Evolutionary conservation across 2,329 filamentous ascomycete species (phyloP).

Genomic region (Arthrobotrys musiformis): DNA sequence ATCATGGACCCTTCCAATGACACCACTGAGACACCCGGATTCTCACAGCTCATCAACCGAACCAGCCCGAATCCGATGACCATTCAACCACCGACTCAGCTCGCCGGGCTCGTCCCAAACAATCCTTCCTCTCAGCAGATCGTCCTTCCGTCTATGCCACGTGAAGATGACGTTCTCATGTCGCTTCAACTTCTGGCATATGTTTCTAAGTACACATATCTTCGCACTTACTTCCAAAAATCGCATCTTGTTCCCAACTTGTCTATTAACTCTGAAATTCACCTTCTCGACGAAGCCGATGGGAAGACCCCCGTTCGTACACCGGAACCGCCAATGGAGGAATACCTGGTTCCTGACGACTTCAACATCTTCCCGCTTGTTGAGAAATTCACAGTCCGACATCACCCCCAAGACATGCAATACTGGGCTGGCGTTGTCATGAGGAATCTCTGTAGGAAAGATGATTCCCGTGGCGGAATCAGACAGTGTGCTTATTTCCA

Average conservation of each 20-base stretch:
- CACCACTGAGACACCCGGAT: conserved; percentile 74
- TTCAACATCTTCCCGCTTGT: conserved; percentile 98
- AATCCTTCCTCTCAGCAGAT: conserved; percentile 73
- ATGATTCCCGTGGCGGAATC: conserved; percentile 92
- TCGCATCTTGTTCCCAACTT: conserved; percentile 93
- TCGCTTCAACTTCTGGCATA: conserved; percentile 95
- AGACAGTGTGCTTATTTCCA: conserved; percentile 97
- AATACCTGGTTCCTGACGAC: conserved; percentile 91
- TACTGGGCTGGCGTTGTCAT: conserved; percentile 99
- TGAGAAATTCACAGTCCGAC: conserved; percentile 96
- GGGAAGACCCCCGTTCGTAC: conserved; percentile 70
- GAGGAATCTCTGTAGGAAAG: conserved; percentile 97
- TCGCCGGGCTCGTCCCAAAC: conserved; percentile 82
- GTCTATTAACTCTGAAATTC: conserved; percentile 86
- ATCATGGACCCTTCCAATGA: conserved; percentile 78
- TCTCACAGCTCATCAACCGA: conserved; percentile 71
- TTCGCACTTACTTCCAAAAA: conserved; percentile 92
- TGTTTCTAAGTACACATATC: conserved; percentile 97
- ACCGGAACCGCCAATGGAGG: conserved; percentile 71
- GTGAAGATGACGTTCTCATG: conserved; percentile 98
- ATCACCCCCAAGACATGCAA: conserved; percentile 97
- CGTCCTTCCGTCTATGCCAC: conserved; percentile 89
- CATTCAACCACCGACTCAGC: conserved; percentile 67
- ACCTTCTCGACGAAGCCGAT: conserved; percentile 75
- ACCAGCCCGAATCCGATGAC: conserved; percentile 49